Percentiles rank a stretch among this genome's conserved stretches.
Evolutionary conservation across 331 rosid genomes (phyloP).

Genomic region (Phaseolus coccineus): DNA sequence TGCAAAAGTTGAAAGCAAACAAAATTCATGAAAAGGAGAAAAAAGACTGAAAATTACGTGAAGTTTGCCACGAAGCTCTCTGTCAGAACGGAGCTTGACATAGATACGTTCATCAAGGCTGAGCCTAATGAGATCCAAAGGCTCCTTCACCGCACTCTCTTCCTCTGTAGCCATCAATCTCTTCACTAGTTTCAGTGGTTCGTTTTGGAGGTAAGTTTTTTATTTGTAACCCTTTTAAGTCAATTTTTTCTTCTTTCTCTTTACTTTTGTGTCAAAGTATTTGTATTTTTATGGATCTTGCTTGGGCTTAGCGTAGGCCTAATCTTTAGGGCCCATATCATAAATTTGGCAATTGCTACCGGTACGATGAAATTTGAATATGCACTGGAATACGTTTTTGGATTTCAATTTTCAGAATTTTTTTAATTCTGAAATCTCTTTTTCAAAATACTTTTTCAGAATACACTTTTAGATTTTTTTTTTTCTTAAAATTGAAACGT

Average conservation of each 20-base stretch:
- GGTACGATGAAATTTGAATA: no score
- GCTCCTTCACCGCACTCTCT: slow-evolving; percentile 99
- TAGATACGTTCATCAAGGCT: slow-evolving; percentile 99
- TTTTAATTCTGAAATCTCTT: no score
- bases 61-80: slow-evolving; percentile 99
- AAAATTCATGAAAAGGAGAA: neutral
- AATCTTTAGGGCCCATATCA: neutral
- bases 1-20: neutral
- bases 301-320: neutral
- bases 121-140: slow-evolving; percentile 96
- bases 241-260: neutral
- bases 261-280: neutral
- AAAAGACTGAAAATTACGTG: slow-evolving; percentile 58
- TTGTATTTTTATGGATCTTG: neutral
- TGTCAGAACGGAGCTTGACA: slow-evolving; percentile 97
- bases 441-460: no score
- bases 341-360: no score
- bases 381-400: no score
- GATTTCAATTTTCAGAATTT: no score
- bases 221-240: neutral
- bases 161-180: slow-evolving; percentile 80
- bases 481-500: no score
- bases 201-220: neutral
- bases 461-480: no score
- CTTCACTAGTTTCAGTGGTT: slow-evolving; percentile 5